Conservation (phyloP, 768 basidiomycete species). For the Suillus variegatus region DNA sequence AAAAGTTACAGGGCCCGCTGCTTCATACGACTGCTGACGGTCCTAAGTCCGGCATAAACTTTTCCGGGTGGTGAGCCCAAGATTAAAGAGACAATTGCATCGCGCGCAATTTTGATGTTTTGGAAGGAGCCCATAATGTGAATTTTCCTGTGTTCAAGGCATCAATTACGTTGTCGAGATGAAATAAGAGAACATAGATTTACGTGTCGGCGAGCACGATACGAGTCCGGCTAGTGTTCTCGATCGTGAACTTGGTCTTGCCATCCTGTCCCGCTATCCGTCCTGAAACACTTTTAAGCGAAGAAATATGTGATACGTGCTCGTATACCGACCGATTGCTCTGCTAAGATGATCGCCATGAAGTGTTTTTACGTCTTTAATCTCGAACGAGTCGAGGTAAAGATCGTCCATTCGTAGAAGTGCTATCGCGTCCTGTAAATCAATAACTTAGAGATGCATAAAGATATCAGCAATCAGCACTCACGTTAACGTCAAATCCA, state of each 20-base stretch:
- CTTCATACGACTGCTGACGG: conserved; percentile 90
- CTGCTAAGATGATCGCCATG: conserved; percentile 98
- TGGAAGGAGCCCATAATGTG: conserved; percentile 98
- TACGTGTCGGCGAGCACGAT: conserved; percentile 98
- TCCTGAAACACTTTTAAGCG: conserved; percentile 44
- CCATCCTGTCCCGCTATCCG: conserved; percentile 99
- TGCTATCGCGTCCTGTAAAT: conserved; percentile 84
- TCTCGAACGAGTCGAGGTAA: conserved; percentile 98
- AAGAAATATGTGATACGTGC: not conserved
- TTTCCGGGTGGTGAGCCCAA: conserved; percentile 95
- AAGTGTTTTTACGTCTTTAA: conserved; percentile 98
- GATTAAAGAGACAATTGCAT: conserved; percentile 94
- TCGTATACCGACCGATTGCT: conserved; percentile 75
- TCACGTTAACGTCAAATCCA: conserved; percentile 93
- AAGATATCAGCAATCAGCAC: conserved; percentile 22
- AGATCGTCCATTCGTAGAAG: conserved; percentile 94
- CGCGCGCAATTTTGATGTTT: conserved; percentile 96
- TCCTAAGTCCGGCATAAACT: conserved; percentile 87
- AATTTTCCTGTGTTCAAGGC: conserved; percentile 68
- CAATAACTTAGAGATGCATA: conserved; percentile 8
- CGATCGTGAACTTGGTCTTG: conserved; percentile 98
- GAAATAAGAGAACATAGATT: conserved; percentile 30
- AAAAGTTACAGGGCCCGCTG: conserved; percentile 74
- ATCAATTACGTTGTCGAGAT: conserved; percentile 15
- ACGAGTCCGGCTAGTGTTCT: conserved; percentile 95